Evolutionary conservation across 371 early-diverging fungal species (phyloP).

Genomic region (Circinella minor): DNA sequence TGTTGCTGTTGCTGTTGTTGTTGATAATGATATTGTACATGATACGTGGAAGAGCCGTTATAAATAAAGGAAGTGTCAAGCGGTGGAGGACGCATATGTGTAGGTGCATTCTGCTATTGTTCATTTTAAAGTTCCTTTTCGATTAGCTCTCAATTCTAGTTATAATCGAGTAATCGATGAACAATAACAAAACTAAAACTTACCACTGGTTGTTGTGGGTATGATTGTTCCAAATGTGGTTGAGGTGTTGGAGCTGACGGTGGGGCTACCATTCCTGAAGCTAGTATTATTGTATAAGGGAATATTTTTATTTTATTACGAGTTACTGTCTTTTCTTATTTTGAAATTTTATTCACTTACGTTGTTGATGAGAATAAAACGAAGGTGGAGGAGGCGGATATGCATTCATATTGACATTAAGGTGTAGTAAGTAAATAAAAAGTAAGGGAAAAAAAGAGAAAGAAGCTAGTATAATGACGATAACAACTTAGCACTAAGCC

Average conservation of each 20-base stretch:
- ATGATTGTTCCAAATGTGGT: neutral
- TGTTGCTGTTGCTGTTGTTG: neutral
- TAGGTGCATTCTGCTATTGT: neutral
- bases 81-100: slow-evolving; percentile 1
- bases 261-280: neutral
- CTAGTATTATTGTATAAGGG: no score
- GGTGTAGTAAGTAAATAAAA: neutral
- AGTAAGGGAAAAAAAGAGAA: neutral
- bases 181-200: no score
- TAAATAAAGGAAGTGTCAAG: slow-evolving; percentile 1
- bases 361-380: neutral
- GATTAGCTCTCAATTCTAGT: neutral
- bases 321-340: neutral
- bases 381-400: slow-evolving; percentile 6
- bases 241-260: neutral
- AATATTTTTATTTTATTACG: no score
- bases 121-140: neutral
- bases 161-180: no score
- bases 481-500: neutral
- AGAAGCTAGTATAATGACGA: neutral
- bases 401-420: neutral
- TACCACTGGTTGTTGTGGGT: no score
- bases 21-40: neutral
- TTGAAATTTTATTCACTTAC: neutral
- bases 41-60: neutral